Conservation (phyloP, 169 alveolate species). For the Plasmodium coatneyi region DNA sequence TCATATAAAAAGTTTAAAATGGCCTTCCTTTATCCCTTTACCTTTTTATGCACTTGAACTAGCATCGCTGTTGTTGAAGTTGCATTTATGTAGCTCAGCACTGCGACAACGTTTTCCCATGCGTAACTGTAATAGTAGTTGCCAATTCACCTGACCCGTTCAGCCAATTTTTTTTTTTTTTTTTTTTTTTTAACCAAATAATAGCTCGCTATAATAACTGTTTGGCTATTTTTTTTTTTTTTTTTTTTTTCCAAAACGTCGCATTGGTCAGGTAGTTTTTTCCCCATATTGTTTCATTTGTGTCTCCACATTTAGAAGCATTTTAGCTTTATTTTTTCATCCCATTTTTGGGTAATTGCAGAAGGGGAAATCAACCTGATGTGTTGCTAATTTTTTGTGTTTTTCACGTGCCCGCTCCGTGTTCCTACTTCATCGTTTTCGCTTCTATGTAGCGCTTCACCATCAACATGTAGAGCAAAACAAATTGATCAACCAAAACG, state of each 20-base stretch:
- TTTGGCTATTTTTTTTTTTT: not conserved
- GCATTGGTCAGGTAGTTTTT: not conserved
- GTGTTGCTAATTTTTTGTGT: not conserved
- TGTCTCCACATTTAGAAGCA: not conserved
- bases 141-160: not conserved
- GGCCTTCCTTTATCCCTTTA: not conserved
- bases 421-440: not conserved
- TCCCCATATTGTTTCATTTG: not conserved
- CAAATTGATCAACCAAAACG: not conserved
- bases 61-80: not conserved
- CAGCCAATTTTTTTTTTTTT: not conserved
- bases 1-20: not conserved
- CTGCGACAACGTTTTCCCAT: not conserved
- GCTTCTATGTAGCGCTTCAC: not conserved
- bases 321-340: not conserved
- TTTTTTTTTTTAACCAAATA: slow-evolving; percentile 10
- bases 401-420: not conserved
- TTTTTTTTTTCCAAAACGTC: not conserved
- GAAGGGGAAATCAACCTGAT: not conserved
- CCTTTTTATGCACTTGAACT: not conserved
- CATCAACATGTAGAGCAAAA: not conserved
- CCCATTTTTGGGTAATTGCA: not conserved
- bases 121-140: not conserved
- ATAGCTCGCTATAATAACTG: not conserved
- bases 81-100: not conserved